Percentiles rank a stretch among this genome's conserved stretches.
These are phyloP conservation scores for Nyssa sinensis DNA, from an alignment of 148 eudicot genomes.

Conservation along the genomic window DNA sequence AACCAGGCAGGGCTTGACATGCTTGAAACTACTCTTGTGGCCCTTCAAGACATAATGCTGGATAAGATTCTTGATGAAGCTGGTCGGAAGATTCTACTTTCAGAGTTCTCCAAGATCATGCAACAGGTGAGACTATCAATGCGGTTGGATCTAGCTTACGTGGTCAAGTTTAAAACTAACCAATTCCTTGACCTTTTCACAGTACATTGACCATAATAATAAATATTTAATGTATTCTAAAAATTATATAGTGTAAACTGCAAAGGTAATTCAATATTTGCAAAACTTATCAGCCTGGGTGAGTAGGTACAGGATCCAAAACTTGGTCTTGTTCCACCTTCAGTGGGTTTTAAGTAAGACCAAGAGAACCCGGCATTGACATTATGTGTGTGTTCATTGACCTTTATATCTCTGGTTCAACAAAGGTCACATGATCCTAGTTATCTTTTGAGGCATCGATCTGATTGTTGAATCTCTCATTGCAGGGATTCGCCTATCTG, in stretches of 20 bases:
- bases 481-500: slow-evolving; percentile 55
- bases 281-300: too few relatives aligned
- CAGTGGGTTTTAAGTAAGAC: too few relatives aligned
- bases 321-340: too few relatives aligned
- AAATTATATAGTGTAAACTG: background rate
- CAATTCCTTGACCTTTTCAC: background rate
- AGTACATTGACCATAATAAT: background rate
- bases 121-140: slow-evolving; percentile 39
- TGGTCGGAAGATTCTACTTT: slow-evolving; percentile 47
- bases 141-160: background rate
- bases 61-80: slow-evolving; percentile 62
- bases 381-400: too few relatives aligned
- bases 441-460: too few relatives aligned
- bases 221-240: background rate
- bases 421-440: too few relatives aligned
- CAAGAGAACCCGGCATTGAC: too few relatives aligned
- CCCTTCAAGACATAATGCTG: slow-evolving; percentile 60
- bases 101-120: slow-evolving; percentile 57
- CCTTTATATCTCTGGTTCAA: too few relatives aligned
- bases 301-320: too few relatives aligned
- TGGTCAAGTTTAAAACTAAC: background rate
- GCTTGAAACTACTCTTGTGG: slow-evolving; percentile 65
- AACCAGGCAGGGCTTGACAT: slow-evolving; percentile 71
- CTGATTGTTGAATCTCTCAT: background rate
- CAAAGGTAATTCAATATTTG: background rate